These are phyloP conservation scores for Dothiorella sarmentorum DNA, from an alignment of 2,329 filamentous ascomycete species.

Conservation along the genomic window DNA sequence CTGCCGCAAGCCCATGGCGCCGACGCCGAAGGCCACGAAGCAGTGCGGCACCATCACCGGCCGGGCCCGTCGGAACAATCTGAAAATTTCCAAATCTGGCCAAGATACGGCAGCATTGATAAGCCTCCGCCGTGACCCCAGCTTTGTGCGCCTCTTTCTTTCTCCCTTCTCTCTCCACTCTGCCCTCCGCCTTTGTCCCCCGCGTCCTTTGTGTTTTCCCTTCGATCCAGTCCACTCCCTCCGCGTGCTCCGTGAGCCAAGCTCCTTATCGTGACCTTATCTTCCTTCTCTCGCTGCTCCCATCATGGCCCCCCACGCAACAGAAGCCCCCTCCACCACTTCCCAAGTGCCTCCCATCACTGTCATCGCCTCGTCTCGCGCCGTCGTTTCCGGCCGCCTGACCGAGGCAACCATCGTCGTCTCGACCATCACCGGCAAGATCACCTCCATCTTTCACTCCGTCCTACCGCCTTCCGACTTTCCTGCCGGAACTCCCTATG, in stretches of 20 bases:
- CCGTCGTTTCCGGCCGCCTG: constrained; percentile 71
- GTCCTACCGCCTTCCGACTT: constrained; percentile 76
- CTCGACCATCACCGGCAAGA: constrained; percentile 77
- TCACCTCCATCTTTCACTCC: constrained; percentile 68
- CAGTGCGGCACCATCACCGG: too few species aligned
- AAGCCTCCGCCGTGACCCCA: constrained; percentile 10
- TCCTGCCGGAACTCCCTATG: constrained; percentile 67
- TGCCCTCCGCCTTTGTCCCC: constrained; percentile 8
- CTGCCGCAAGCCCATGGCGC: constrained; percentile 6
- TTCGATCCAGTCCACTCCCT: neutral
- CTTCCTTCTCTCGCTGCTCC: too few species aligned
- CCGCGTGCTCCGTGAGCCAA: neutral
- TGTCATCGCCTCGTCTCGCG: constrained; percentile 79
- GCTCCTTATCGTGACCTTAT: constrained; percentile 14
- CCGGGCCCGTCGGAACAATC: constrained; percentile 10
- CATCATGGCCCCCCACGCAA: constrained; percentile 39
- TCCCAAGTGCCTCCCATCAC: constrained; percentile 51
- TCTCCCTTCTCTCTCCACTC: neutral
- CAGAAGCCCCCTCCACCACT: constrained; percentile 14
- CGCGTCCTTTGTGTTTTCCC: constrained; percentile 29
- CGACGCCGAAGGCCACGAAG: neutral
- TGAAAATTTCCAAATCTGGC: constrained; percentile 15
- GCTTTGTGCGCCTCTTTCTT: constrained; percentile 6
- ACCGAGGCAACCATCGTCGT: constrained; percentile 81
- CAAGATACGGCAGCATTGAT: constrained; percentile 14